Base-by-base conservation (phyloP, 23 red algal species). In the Gracilaria vermiculophylla region DNA sequence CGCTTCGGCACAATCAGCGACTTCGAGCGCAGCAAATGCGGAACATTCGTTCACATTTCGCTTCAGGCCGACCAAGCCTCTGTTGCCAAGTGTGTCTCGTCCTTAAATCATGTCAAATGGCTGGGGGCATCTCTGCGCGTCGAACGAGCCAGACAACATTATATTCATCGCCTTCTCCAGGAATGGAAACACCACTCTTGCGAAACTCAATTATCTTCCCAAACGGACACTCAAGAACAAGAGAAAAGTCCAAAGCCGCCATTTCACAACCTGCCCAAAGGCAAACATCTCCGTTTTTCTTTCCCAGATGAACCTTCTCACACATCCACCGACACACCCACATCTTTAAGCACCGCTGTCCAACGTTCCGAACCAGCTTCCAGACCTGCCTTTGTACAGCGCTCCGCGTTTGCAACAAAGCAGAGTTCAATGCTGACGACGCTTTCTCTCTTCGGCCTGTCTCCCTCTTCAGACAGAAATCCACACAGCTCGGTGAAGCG, bases 241-340 rank as follows among this genome's bases (percentile, higher is more conserved):
- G 37, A 27, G 25, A 48, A 9, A 16, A 9, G 2, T 1, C 5
- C 67, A 73, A 47, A 73, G 47, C 67, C 40, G 15, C 67, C 67
- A n/a, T 73, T 73, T 47, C 67, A 73, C 67, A 73, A 73, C 67
- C 24, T 73, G 12, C 42, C 67, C 6, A 73, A 73, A 28, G 67
- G 67, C 25, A 73, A 28, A 42, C 67, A 73, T 73, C 9, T 73
- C 47, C 67, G 67, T 28, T 73, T 73, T 48, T 73, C 67, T 15
- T 48, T 73, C 28, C 39, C 42, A 1, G 67, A 73, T 73, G 67
- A 73, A 23, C 39, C 17, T 25, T 28, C 47, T 2, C 3, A 17
- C 29, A 5, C 5, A 64, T 28, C 58, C 7, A 1, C 28, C 58
- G 8, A n/a, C 52, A 34, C 29, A 47, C 29, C 25, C 15, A 8